These are phyloP conservation scores for Taxawa tesnikishii DNA, from an alignment of 2,329 filamentous ascomycete genomes.

Conservation along the genomic window DNA sequence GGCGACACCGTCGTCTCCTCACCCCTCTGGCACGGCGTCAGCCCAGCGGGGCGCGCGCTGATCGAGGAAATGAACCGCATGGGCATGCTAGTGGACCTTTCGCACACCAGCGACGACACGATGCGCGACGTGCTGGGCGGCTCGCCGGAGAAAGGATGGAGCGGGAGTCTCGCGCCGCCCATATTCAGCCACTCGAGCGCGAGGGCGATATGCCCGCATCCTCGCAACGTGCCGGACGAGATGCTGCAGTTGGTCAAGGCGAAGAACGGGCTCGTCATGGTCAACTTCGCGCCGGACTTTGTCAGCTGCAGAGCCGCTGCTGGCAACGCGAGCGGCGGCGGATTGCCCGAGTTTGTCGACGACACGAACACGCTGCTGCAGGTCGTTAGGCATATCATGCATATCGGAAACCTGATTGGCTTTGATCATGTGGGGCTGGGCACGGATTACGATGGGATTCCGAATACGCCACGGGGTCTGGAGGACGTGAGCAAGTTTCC, in stretches of 20 bases:
- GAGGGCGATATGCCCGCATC: slow-evolving; percentile 70
- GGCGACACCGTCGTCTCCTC: slow-evolving; percentile 29
- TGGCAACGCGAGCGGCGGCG: slow-evolving; percentile 40
- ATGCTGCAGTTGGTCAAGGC: slow-evolving; percentile 65
- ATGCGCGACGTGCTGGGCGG: slow-evolving; percentile 69
- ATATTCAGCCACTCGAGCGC: slow-evolving; percentile 86
- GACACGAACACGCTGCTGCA: slow-evolving; percentile 62
- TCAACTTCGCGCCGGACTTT: slow-evolving; percentile 78
- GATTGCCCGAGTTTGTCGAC: slow-evolving; percentile 55
- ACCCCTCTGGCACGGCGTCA: slow-evolving; percentile 61
- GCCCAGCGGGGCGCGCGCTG: slow-evolving; percentile 52
- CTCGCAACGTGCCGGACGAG: slow-evolving; percentile 79
- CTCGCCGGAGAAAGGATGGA: slow-evolving; percentile 42
- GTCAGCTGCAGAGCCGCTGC: slow-evolving; percentile 53
- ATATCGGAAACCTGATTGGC: slow-evolving; percentile 74
- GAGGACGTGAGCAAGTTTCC: slow-evolving; percentile 82
- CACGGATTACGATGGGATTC: slow-evolving; percentile 78
- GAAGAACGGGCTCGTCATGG: slow-evolving; percentile 70
- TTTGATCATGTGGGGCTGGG: slow-evolving; percentile 82
- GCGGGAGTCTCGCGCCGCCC: slow-evolving; percentile 64
- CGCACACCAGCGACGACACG: slow-evolving; percentile 67
- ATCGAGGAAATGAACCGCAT: slow-evolving; percentile 87
- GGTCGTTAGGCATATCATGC: slow-evolving; percentile 66
- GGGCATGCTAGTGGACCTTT: slow-evolving; percentile 86
- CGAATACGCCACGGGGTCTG: slow-evolving; percentile 54